Conservation (phyloP, 1,284 basidiomycete genomes). For the Austropuccinia psidii region DNA sequence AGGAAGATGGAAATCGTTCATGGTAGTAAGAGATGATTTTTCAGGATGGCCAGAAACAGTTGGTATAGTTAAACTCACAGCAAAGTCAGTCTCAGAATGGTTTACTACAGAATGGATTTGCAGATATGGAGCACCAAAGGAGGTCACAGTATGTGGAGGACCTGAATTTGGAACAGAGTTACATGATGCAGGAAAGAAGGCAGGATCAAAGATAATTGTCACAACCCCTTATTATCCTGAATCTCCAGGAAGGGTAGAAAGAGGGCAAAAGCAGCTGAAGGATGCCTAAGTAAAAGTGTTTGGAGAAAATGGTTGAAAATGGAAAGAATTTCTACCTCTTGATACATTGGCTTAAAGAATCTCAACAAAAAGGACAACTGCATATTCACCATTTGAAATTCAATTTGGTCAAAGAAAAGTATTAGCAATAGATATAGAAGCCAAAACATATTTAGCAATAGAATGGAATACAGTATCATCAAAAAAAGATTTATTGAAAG, state of each 20-base stretch:
- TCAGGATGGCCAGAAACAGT: too few species aligned
- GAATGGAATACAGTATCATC: neutral
- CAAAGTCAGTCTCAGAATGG: neutral
- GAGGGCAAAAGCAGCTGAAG: neutral
- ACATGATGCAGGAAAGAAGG: neutral
- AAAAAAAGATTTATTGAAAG: neutral
- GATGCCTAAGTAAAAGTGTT: too few species aligned
- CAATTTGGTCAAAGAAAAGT: too few species aligned
- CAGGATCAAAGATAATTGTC: too few species aligned
- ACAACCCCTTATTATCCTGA: neutral
- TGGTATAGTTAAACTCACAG: too few species aligned
- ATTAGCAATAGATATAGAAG: too few species aligned
- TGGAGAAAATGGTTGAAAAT: too few species aligned
- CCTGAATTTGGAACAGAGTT: neutral
- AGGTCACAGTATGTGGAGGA: too few species aligned
- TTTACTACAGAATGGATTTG: too few species aligned
- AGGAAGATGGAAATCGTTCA: neutral
- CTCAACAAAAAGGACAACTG: neutral
- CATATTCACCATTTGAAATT: neutral
- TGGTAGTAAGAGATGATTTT: conserved; percentile 24
- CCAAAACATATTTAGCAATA: neutral
- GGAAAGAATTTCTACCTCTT: neutral
- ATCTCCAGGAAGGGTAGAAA: neutral
- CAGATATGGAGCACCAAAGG: too few species aligned
- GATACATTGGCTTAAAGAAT: neutral